phyloP scores from a whole-genome alignment of 257 asterid species.

The Salvia miltiorrhiza region DNA sequence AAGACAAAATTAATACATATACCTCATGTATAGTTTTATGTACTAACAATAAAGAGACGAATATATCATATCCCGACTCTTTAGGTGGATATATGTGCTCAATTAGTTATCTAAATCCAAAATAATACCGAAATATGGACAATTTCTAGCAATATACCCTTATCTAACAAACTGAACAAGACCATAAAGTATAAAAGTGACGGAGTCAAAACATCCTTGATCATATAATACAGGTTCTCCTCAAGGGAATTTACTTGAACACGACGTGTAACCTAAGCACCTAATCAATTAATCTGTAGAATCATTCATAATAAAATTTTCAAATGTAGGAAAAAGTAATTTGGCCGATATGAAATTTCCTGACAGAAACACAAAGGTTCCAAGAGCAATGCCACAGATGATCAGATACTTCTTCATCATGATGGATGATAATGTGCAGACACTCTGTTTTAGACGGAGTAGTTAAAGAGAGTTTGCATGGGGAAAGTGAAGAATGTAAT shows the following conservation, averaged over 20 bases:
- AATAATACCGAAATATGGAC: no score
- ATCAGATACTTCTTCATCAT: background rate
- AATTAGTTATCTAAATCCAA: no score
- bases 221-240: background rate
- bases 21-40: no score
- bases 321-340: background rate
- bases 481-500: slow-evolving; percentile 2
- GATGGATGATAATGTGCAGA: slow-evolving; percentile 4
- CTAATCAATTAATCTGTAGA: background rate
- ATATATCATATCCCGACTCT: background rate
- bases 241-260: background rate
- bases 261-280: background rate
- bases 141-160: background rate
- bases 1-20: no score
- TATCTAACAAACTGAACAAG: background rate
- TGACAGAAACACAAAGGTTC: background rate
- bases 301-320: background rate
- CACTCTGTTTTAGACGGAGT: background rate
- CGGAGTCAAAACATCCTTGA: background rate
- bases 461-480: background rate
- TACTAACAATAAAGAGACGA: no score
- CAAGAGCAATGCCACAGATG: background rate
- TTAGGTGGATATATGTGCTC: background rate
- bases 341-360: background rate
- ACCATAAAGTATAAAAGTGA: background rate